These are phyloP conservation scores for Somion occarium DNA, from an alignment of 1,284 basidiomycete species.

Conservation along the genomic window DNA sequence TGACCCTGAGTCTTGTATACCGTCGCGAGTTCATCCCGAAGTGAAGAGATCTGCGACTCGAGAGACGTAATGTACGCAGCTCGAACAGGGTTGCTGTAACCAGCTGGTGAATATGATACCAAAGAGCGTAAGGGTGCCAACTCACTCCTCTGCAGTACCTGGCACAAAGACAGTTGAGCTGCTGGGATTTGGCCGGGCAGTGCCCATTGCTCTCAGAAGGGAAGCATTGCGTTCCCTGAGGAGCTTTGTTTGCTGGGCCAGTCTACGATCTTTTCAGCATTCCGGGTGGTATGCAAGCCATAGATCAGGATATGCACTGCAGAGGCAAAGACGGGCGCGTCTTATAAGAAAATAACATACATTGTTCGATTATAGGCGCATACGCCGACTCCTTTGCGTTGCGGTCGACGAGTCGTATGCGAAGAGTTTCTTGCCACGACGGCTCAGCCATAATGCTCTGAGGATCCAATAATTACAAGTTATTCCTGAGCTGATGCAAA, in stretches of 20 bases:
- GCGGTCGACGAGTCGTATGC: constrained; percentile 72
- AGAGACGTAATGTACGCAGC: constrained; percentile 87
- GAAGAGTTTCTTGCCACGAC: constrained; percentile 74
- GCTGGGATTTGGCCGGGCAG: constrained; percentile 61
- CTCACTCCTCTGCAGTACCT: constrained; percentile 71
- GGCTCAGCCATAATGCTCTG: constrained; percentile 70
- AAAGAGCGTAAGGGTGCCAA: constrained; percentile 18
- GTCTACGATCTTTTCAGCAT: constrained; percentile 68
- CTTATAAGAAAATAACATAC: constrained; percentile 39
- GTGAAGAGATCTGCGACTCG: constrained; percentile 87
- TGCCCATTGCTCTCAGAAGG: constrained; percentile 73
- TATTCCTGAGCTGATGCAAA: neutral
- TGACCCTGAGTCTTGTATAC: constrained; percentile 96
- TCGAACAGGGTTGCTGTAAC: constrained; percentile 70
- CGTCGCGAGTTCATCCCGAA: constrained; percentile 87
- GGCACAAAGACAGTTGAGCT: constrained; percentile 59
- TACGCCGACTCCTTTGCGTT: constrained; percentile 75
- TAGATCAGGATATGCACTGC: constrained; percentile 19
- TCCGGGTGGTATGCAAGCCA: constrained; percentile 18
- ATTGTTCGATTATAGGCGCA: constrained; percentile 84
- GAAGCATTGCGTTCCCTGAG: constrained; percentile 88
- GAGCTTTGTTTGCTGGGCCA: constrained; percentile 85
- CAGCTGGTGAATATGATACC: neutral
- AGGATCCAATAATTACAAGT: too few species aligned
- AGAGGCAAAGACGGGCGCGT: constrained; percentile 9